phyloP scores from a whole-genome alignment of 2,329 filamentous ascomycete species.

The Cladosporium sp. region DNA sequence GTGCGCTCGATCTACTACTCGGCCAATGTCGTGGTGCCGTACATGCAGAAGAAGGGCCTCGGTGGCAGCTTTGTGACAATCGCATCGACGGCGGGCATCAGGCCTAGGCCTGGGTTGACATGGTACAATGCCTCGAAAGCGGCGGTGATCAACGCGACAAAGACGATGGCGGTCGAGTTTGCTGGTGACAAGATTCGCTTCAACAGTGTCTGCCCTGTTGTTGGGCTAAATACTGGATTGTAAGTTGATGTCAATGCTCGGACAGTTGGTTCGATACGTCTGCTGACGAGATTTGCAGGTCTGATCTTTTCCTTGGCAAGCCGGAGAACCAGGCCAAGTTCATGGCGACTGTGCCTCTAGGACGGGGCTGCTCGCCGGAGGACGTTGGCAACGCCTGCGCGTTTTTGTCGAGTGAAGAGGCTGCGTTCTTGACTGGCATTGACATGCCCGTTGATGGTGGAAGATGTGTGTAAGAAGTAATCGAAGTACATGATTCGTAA shows the following conservation, averaged over 20 bases:
- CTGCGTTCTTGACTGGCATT: slow-evolving; percentile 65
- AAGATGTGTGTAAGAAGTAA: slow-evolving; percentile 33
- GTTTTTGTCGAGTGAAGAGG: slow-evolving; percentile 66
- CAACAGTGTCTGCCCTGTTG: slow-evolving; percentile 56
- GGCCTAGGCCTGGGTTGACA: slow-evolving; percentile 57
- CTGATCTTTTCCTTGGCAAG: slow-evolving; percentile 50
- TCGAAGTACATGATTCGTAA: too few relatives aligned
- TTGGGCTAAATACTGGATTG: slow-evolving; percentile 29
- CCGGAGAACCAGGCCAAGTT: slow-evolving; percentile 54
- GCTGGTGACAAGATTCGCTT: slow-evolving; percentile 66
- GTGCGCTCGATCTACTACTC: slow-evolving; percentile 61
- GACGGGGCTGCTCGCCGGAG: slow-evolving; percentile 49
- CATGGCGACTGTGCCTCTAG: slow-evolving; percentile 50
- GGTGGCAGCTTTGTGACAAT: slow-evolving; percentile 60
- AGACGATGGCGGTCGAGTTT: slow-evolving; percentile 66
- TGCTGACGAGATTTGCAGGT: slow-evolving; percentile 14
- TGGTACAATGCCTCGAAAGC: slow-evolving; percentile 68
- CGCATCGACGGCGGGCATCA: slow-evolving; percentile 56
- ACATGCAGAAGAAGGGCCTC: slow-evolving; percentile 52
- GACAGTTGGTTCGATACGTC: neutral
- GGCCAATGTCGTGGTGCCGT: slow-evolving; percentile 53
- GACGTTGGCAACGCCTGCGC: slow-evolving; percentile 67
- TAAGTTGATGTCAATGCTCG: slow-evolving; percentile 17
- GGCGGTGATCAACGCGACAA: slow-evolving; percentile 55
- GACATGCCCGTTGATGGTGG: slow-evolving; percentile 61